phyloP scores from a whole-genome alignment of 176 grass and related monocot species.

The Lolium multiflorum region DNA sequence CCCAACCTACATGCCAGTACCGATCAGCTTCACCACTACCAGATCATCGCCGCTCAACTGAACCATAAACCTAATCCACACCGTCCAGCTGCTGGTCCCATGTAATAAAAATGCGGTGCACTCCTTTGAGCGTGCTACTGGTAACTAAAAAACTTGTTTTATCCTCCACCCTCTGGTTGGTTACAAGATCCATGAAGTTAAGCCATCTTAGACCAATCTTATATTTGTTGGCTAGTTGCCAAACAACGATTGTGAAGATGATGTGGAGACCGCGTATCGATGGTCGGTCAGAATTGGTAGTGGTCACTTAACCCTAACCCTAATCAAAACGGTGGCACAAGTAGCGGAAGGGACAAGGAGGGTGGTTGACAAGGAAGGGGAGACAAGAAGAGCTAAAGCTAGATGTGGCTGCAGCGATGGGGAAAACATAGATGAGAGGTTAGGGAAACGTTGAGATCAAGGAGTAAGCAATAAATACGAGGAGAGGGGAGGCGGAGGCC shows the following conservation, averaged over 20 bases:
- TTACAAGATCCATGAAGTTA: constrained; percentile 8
- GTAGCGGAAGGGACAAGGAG: neutral
- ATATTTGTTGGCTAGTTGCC: neutral
- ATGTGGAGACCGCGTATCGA: neutral
- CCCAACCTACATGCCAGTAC: neutral
- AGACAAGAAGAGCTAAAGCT: neutral
- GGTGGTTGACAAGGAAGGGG: neutral
- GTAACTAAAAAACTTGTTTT: neutral
- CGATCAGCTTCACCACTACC: neutral
- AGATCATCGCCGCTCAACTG: neutral
- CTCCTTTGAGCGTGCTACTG: neutral
- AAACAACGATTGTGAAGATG: neutral
- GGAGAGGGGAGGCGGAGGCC: neutral
- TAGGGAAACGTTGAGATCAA: neutral
- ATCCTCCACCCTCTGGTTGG: neutral
- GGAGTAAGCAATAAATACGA: neutral
- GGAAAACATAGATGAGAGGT: neutral
- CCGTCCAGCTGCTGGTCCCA: too few relatives aligned
- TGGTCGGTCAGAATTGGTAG: neutral
- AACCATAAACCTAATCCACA: neutral
- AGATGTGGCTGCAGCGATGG: neutral
- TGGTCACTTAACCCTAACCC: too few relatives aligned
- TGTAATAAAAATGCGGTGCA: neutral
- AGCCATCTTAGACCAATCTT: neutral
- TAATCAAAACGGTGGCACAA: neutral